Base-by-base conservation (phyloP, 108 stramenopile species). In the Mayamaea pseudoterrestris region DNA sequence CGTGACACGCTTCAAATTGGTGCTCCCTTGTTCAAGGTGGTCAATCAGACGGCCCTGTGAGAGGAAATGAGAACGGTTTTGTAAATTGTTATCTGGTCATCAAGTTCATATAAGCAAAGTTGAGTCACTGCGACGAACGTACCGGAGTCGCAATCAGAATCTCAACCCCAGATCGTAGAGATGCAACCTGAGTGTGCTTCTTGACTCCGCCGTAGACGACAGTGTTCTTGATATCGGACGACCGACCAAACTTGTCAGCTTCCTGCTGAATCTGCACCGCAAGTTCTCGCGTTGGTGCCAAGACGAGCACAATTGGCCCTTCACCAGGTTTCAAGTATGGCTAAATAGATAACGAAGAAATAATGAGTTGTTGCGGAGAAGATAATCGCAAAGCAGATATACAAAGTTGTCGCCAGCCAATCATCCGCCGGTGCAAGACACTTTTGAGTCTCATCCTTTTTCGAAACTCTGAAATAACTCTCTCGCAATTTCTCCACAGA, bases 261-360 rank as follows among this genome's bases (percentile, higher is more conserved):
- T 99, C 97, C 47, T 90, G 93, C 57, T 97, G 95, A 81, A 99
- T 99, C 70, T 99, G 99, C 26, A 93, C 73, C 0, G 99, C 99
- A 26, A 99, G 92, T 67, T 99, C 99, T 24, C 99, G 91, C 5
- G 99, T 99, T 0, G 99, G 99, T 5, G 97, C 96, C 27, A 97
- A 64, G 4, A 80, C 95, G 13, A 99, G 78, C 0, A 95, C 90
- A 58, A 98, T 98, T 5, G 97, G 99, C 1, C 99, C 99, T 42
- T 99, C 97, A 11, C 97, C 99, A 2, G 87, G 93, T 60, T 95
- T 84, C 42, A 99, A 73, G 55, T 99, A 96, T 44, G 82, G 95
- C 97, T 98, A 78, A 30, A 58, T 26, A 26, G 11, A 43, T n/a
- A 30, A 31, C 39, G 44, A 35, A 45, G 3, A 20, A 2, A n/a